Evolutionary conservation across 306 rosid genomes (phyloP).

Genomic region (Cicer arietinum): DNA sequence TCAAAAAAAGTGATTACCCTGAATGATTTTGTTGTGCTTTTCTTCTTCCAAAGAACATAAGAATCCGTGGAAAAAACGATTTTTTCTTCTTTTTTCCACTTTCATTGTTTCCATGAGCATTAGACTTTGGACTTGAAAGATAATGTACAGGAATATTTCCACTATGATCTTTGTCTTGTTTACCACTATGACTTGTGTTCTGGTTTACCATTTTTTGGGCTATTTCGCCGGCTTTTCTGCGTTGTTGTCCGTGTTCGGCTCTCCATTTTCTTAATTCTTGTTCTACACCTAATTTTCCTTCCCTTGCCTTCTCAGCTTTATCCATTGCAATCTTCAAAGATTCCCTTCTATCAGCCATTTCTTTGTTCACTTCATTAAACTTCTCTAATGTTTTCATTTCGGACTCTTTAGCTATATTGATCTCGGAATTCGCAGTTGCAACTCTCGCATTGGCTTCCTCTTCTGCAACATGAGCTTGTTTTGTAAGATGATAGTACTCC

Average conservation of each 20-base stretch:
- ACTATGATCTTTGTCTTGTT: conserved; percentile 37
- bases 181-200: conserved; percentile 45
- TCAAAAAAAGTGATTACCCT: conserved; percentile 39
- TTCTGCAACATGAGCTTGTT: conserved; percentile 84
- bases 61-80: conserved; percentile 77
- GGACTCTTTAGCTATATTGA: conserved; percentile 73
- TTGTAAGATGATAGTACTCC: conserved; percentile 87
- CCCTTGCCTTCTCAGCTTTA: conserved; percentile 89
- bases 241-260: conserved; percentile 74
- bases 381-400: conserved; percentile 72
- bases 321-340: conserved; percentile 75
- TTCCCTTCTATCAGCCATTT: conserved; percentile 72
- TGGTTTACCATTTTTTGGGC: conserved; percentile 53
- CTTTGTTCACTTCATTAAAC: conserved; percentile 71
- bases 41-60: conserved; percentile 87
- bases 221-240: conserved; percentile 62
- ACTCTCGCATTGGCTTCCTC: conserved; percentile 71
- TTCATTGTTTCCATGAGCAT: conserved; percentile 44
- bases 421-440: conserved; percentile 64
- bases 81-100: conserved; percentile 77
- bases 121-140: conserved; percentile 53
- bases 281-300: conserved; percentile 86
- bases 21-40: conserved; percentile 54
- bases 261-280: conserved; percentile 95
- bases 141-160: conserved; percentile 38